These are phyloP conservation scores for Atractiella rhizophila DNA, from an alignment of 768 basidiomycete genomes.

Conservation along the genomic window DNA sequence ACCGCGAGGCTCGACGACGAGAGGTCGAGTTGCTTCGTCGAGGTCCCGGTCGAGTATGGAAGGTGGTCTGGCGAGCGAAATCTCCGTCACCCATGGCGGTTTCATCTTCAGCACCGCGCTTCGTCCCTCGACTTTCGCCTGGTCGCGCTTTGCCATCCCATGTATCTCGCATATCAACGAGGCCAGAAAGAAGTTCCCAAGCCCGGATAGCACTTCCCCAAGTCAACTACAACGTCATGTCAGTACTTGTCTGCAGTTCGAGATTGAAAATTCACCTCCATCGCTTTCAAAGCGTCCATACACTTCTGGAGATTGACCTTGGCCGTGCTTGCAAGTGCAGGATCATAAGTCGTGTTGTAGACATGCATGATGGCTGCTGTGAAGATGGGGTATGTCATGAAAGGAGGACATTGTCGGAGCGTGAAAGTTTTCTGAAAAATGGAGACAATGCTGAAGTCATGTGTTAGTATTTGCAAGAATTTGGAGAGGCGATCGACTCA, in stretches of 20 bases:
- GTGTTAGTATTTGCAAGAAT: not conserved
- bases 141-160: not conserved
- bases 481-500: not conserved
- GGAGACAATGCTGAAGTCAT: constrained; percentile 9
- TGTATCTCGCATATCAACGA: constrained; percentile 11
- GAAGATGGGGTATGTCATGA: constrained; percentile 19
- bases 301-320: constrained; percentile 12
- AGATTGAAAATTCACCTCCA: constrained; percentile 9
- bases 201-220: constrained; percentile 7
- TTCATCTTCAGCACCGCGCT: constrained; percentile 10
- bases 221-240: constrained; percentile 4
- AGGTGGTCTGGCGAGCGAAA: constrained; percentile 4
- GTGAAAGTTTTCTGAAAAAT: constrained; percentile 16
- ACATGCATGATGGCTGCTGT: constrained; percentile 19
- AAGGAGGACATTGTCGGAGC: constrained; percentile 16
- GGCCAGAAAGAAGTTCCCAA: constrained; percentile 10
- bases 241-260: too few species aligned
- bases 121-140: constrained; percentile 3
- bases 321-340: constrained; percentile 11
- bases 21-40: not conserved
- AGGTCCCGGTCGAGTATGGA: constrained; percentile 2
- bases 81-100: not conserved
- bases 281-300: constrained; percentile 15
- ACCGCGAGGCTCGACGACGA: not conserved
- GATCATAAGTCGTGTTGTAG: constrained; percentile 15